These are phyloP conservation scores for Closterium sp. DNA, from an alignment of 139 green algal genomes.

Conservation along the genomic window DNA sequence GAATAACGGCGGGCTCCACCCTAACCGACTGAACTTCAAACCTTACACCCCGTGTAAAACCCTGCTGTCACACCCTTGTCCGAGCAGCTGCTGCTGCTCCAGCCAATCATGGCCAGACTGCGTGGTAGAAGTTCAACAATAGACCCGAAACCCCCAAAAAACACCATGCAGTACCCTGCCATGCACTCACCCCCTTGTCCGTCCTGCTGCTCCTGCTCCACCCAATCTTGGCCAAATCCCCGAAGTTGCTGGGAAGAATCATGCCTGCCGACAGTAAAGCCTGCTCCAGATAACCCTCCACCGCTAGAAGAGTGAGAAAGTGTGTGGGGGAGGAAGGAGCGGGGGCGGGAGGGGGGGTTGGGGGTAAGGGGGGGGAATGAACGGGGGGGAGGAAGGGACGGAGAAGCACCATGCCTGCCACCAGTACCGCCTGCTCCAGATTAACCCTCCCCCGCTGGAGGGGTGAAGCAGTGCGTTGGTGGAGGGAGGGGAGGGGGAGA, in stretches of 20 bases:
- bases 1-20: no score
- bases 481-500: not conserved
- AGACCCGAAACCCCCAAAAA: no score
- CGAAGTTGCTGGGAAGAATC: slow-evolving; percentile 53
- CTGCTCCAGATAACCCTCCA: slow-evolving; percentile 48
- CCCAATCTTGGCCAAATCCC: slow-evolving; percentile 57
- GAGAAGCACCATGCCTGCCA: slow-evolving; percentile 27
- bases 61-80: slow-evolving; percentile 75
- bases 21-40: no score
- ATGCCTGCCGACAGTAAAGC: slow-evolving; percentile 32
- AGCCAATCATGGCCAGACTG: no score
- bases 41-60: no score
- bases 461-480: not conserved
- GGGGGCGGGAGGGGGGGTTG: not conserved
- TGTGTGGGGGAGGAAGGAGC: not conserved
- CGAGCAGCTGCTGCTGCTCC: slow-evolving; percentile 60
- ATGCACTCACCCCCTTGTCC: slow-evolving; percentile 68
- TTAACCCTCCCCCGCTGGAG: slow-evolving; percentile 42
- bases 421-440: slow-evolving; percentile 45
- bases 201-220: slow-evolving; percentile 71
- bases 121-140: not conserved
- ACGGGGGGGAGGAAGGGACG: no score
- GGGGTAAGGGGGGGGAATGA: not conserved
- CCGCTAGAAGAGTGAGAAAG: slow-evolving; percentile 4
- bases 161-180: not conserved